Base-by-base conservation (phyloP, 768 basidiomycete species). In the Podaxis carcinomalis region DNA sequence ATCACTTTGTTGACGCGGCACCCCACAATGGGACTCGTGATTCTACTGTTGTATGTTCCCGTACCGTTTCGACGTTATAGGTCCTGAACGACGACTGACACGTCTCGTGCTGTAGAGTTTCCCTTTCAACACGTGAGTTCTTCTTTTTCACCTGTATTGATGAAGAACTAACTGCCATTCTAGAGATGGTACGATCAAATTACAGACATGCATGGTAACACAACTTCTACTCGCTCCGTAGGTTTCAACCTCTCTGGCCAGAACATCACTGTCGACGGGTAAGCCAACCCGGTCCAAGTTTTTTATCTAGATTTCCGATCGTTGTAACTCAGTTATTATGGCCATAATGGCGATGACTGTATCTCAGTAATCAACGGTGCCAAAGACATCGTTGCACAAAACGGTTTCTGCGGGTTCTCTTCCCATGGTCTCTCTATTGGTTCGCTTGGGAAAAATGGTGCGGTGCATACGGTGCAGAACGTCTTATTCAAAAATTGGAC, bases 371-470 rank as follows among this genome's bases (percentile, higher is more conserved):
- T 80, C 62, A 74, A 78, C 57, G 79, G 79, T 4, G 78, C 77
- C 0, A 66, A 69, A 32, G 76, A 81, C 66, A 76, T 81, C 42
- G 71, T 77, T n/a, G 78, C 76, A 7, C 70, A 73, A 61, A 79
- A 78, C 62, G 78, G 75, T 1, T 78, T 72, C 66, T 78, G 79
- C 58, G 77, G 77, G 5, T 80, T 79, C 66, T 78, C 77, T 5
- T 78, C 75, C 5, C 80, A 82, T 68, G 81, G 81, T 0, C 71
- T 78, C 46, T 78, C 78, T 32, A 79, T 82, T 59, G 80, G 81
- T 21, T 79, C 77, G 36, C 68, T 81, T 35, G 80, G 81, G 35
- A 72, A 73, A 13, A 68, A 71, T 42, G 78, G 79, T 19, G 73
- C 73, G 3, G 64, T 72, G 25, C 74, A 75, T 49, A 77, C 72